These are phyloP conservation scores for Dactylorhiza incarnata DNA, from an alignment of 106 monocot genomes.

Conservation along the genomic window DNA sequence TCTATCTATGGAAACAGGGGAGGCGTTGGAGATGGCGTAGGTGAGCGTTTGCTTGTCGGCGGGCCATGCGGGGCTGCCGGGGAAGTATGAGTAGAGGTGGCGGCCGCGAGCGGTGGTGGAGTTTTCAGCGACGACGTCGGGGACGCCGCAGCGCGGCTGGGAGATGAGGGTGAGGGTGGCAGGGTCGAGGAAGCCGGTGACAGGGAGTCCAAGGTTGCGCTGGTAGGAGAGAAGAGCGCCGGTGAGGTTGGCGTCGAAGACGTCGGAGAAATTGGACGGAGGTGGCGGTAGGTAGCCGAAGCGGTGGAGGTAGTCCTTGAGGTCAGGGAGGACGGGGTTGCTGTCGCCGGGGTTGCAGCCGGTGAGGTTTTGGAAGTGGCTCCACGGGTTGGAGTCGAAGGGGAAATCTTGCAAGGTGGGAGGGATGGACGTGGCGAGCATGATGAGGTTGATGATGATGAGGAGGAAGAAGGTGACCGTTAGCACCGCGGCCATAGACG, in stretches of 20 bases:
- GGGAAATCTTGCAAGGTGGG: neutral
- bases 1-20: conserved; percentile 25
- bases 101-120: conserved; percentile 35
- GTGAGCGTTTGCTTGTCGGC: conserved; percentile 25
- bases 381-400: conserved; percentile 40
- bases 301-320: conserved; percentile 56
- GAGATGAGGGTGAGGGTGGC: conserved; percentile 53
- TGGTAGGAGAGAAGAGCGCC: conserved; percentile 65
- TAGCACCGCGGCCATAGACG: neutral
- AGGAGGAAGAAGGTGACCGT: conserved; percentile 6
- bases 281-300: conserved; percentile 67
- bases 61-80: conserved; percentile 63
- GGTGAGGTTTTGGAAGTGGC: conserved; percentile 48
- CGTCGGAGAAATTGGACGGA: conserved; percentile 35
- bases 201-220: conserved; percentile 48
- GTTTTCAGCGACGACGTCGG: conserved; percentile 46
- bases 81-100: conserved; percentile 65
- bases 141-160: conserved; percentile 73
- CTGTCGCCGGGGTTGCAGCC: conserved; percentile 57
- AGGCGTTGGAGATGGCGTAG: conserved; percentile 46
- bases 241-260: conserved; percentile 52
- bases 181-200: conserved; percentile 56
- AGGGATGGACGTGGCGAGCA: neutral
- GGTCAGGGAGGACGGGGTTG: conserved; percentile 23
- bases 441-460: no score